Conservation (phyloP, 2,329 filamentous ascomycete species). For the Xylariaceae sp. region DNA sequence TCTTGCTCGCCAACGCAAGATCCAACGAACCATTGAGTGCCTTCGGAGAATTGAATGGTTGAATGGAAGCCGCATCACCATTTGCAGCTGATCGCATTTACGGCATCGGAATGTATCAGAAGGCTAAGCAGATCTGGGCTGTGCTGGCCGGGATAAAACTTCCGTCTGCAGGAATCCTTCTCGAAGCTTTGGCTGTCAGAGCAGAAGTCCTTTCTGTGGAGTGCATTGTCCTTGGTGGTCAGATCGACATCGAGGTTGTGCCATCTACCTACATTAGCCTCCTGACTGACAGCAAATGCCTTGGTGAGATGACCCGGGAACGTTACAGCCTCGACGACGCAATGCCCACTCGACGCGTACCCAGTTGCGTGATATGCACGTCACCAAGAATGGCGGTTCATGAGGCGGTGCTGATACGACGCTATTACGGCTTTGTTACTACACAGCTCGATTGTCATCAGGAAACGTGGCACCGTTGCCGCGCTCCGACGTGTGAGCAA, state of each 20-base stretch:
- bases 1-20: not conserved
- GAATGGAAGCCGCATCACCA: not conserved
- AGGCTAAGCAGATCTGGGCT: not conserved
- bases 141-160: not conserved
- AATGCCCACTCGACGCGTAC: not conserved
- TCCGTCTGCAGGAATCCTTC: constrained; percentile 1
- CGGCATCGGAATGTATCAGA: not conserved
- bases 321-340: not conserved
- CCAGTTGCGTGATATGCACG: constrained; percentile 2
- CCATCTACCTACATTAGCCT: not conserved
- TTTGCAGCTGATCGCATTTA: not conserved
- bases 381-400: constrained; percentile 6
- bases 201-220: not conserved
- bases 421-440: not conserved
- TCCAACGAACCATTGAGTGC: not conserved
- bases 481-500: constrained; percentile 1
- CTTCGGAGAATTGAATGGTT: not conserved
- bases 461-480: constrained; percentile 17
- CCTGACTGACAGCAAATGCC: not conserved
- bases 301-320: not conserved
- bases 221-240: constrained; percentile 1
- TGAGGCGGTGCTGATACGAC: constrained; percentile 3
- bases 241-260: not conserved
- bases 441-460: not conserved
- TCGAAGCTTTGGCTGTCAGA: constrained; percentile 1